Conservation (phyloP, 1,284 basidiomycete species). For the Blastosporella zonata region DNA sequence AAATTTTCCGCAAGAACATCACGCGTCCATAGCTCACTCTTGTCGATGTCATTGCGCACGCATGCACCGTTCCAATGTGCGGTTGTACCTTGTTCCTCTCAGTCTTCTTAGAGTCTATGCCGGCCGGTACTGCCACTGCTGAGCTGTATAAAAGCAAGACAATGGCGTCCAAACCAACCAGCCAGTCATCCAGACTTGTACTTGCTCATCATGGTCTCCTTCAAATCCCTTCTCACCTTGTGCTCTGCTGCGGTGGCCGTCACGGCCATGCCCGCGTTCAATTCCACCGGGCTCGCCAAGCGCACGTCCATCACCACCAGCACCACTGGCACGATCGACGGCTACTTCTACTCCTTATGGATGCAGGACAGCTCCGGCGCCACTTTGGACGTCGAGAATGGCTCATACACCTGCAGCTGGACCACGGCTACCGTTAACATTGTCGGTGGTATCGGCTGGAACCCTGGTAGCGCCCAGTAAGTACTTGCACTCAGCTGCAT, state of each 20-base stretch:
- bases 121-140: not conserved
- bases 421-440: not conserved
- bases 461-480: constrained; percentile 20
- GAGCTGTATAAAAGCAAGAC: not conserved
- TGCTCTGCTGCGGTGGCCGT: not conserved
- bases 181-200: not conserved
- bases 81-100: no score
- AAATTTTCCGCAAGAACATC: no score
- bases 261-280: not conserved
- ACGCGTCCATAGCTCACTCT: no score
- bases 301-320: not conserved
- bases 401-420: not conserved
- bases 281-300: not conserved
- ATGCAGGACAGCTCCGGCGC: not conserved
- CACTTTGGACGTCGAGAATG: not conserved
- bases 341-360: not conserved
- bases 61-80: no score
- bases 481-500: not conserved
- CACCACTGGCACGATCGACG: not conserved
- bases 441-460: constrained; percentile 30
- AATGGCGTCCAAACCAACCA: not conserved
- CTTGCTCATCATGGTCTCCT: not conserved
- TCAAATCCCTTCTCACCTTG: not conserved
- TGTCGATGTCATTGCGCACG: no score
- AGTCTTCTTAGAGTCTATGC: not conserved